Conservation (phyloP, 306 rosid species). For the Cicer arietinum region DNA sequence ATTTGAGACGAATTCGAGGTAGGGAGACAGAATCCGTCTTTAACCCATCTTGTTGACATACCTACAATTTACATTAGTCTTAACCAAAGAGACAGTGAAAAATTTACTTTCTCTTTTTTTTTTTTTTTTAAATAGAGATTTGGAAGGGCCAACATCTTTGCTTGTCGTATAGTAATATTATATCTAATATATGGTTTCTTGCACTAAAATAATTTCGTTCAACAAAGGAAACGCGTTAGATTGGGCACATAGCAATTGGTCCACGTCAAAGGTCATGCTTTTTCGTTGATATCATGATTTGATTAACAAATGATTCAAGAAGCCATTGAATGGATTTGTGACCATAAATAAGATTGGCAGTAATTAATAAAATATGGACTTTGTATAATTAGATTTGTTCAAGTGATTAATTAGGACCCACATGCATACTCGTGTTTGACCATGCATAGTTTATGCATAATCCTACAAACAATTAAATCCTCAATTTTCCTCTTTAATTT, state of each 20-base stretch:
- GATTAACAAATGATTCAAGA: slow-evolving; percentile 8
- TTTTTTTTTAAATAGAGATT: not conserved
- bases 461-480: not conserved
- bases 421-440: not conserved
- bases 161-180: slow-evolving; percentile 32
- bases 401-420: not conserved
- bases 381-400: not conserved
- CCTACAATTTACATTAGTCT: not conserved
- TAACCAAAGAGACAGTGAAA: slow-evolving; percentile 34
- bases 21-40: too few species aligned
- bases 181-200: not conserved
- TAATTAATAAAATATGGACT: slow-evolving; percentile 24
- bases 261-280: slow-evolving; percentile 39
- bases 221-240: slow-evolving; percentile 49
- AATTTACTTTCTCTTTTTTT: not conserved
- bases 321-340: slow-evolving; percentile 31
- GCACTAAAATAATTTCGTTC: slow-evolving; percentile 30
- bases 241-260: slow-evolving; percentile 48
- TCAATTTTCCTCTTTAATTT: too few species aligned
- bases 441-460: not conserved
- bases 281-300: slow-evolving; percentile 33
- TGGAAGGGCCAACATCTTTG: not conserved
- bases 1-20: too few species aligned
- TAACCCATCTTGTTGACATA: too few species aligned
- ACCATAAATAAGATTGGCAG: slow-evolving; percentile 36